Percentiles rank a stretch among this genome's conserved stretches.
These are phyloP conservation scores for Angomonas desouzai DNA, from an alignment of 208 protist genomes.

Conservation along the genomic window DNA sequence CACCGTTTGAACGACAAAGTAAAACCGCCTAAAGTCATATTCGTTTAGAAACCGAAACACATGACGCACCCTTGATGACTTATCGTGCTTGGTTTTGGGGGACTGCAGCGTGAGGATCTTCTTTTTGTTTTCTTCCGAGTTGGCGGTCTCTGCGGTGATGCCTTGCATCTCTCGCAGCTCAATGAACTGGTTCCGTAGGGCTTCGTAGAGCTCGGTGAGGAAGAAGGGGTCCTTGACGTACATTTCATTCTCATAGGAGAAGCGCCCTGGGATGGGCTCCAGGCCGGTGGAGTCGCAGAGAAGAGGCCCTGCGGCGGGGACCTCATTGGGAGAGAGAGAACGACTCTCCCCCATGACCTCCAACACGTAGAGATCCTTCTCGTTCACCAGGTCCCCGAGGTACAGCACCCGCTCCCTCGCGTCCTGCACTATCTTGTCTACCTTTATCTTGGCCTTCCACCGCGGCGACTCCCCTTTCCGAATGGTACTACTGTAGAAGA, in stretches of 20 bases:
- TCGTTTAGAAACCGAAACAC: slow-evolving; percentile 23
- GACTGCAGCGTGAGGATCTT: slow-evolving; percentile 47
- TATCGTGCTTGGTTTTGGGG: slow-evolving; percentile 28
- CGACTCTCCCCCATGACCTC: slow-evolving; percentile 21
- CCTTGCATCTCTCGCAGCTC: slow-evolving; percentile 17
- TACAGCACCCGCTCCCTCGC: slow-evolving; percentile 4
- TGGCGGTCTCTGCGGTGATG: slow-evolving; percentile 7
- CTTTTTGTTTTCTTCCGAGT: slow-evolving; percentile 10
- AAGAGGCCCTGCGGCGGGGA: slow-evolving; percentile 16
- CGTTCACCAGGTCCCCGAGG: slow-evolving; percentile 16
- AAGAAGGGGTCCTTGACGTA: slow-evolving; percentile 21
- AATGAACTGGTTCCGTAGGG: slow-evolving; percentile 24
- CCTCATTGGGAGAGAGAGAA: slow-evolving; percentile 12
- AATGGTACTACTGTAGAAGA: slow-evolving; percentile 24
- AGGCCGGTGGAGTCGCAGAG: slow-evolving; percentile 25
- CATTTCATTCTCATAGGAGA: background rate
- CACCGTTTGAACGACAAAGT: slow-evolving; percentile 59
- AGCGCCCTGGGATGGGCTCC: slow-evolving; percentile 32
- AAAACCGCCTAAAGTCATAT: slow-evolving; percentile 41
- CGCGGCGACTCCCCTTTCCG: background rate
- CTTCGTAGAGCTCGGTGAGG: slow-evolving; percentile 29
- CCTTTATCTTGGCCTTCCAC: slow-evolving; percentile 12
- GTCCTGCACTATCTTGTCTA: slow-evolving; percentile 25
- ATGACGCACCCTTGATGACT: slow-evolving; percentile 27
- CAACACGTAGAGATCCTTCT: slow-evolving; percentile 26